Evolutionary conservation across 2,329 filamentous ascomycete genomes (phyloP).

Genomic region (Cercospora beticola): DNA sequence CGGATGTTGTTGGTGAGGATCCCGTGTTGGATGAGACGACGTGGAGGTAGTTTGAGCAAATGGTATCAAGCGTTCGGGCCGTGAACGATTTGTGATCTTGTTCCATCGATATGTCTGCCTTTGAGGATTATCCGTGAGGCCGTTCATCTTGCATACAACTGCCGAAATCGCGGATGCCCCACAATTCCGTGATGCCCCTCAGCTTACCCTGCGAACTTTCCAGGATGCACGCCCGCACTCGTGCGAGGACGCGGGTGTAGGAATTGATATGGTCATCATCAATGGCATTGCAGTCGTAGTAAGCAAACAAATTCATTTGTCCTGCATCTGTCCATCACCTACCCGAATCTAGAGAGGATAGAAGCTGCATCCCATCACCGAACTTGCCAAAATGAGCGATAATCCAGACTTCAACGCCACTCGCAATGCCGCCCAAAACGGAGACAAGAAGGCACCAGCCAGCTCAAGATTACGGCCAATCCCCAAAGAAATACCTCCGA

Average conservation of each 20-base stretch:
- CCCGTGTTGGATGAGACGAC: constrained; percentile 35
- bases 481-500: constrained; percentile 41
- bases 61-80: not conserved
- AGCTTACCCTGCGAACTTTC: not conserved
- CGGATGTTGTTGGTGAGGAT: constrained; percentile 29
- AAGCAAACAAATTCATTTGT: not conserved
- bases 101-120: not conserved
- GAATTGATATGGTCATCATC: not conserved
- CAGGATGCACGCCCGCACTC: not conserved
- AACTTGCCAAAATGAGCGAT: not conserved
- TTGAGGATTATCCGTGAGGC: not conserved
- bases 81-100: not conserved
- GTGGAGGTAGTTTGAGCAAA: constrained; percentile 29
- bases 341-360: not conserved
- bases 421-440: not conserved
- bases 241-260: not conserved
- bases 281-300: not conserved
- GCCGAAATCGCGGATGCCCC: not conserved
- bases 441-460: not conserved
- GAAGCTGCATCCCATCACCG: not conserved
- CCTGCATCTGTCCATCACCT: not conserved
- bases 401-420: not conserved
- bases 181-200: not conserved
- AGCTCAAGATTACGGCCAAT: not conserved
- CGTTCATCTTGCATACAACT: not conserved